Evolutionary conservation across 163 green algal species (phyloP).

Genomic region (Coccomyxa subellipsoidea): DNA sequence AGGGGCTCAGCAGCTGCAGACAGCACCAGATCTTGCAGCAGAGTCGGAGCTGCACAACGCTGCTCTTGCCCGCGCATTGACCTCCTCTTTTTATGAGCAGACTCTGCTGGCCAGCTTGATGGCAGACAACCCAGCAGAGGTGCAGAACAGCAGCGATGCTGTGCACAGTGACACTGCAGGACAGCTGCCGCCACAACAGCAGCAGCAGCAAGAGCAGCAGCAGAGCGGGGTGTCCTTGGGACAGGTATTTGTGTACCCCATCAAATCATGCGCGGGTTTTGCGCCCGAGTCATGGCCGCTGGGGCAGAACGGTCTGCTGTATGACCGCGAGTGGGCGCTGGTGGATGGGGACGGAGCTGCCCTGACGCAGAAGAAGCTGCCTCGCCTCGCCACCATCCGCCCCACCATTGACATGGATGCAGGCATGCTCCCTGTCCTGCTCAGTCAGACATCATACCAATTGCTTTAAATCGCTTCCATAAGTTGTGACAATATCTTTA

Average conservation of each 20-base stretch:
- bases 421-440: background rate
- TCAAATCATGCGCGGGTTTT: conserved; percentile 79
- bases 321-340: conserved; percentile 83
- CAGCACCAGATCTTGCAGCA: background rate
- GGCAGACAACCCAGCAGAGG: background rate
- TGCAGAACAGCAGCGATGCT: background rate
- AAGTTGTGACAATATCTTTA: background rate
- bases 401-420: conserved; percentile 54
- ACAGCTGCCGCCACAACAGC: background rate
- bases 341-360: conserved; percentile 49
- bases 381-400: conserved; percentile 48
- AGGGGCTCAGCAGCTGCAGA: background rate
- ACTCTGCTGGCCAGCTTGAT: background rate
- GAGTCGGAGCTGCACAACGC: background rate
- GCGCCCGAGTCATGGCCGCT: conserved; percentile 64
- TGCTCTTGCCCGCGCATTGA: background rate
- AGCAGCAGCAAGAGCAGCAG: background rate
- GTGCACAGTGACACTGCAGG: background rate
- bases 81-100: background rate
- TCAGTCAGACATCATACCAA: too few species aligned
- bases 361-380: conserved; percentile 66
- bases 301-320: conserved; percentile 70
- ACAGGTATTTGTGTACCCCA: conserved; percentile 79
- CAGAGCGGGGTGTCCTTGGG: conserved; percentile 25
- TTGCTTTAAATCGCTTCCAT: background rate